phyloP scores from a whole-genome alignment of 1,139 yeast genomes.

The Geotrichum aggregatum region DNA sequence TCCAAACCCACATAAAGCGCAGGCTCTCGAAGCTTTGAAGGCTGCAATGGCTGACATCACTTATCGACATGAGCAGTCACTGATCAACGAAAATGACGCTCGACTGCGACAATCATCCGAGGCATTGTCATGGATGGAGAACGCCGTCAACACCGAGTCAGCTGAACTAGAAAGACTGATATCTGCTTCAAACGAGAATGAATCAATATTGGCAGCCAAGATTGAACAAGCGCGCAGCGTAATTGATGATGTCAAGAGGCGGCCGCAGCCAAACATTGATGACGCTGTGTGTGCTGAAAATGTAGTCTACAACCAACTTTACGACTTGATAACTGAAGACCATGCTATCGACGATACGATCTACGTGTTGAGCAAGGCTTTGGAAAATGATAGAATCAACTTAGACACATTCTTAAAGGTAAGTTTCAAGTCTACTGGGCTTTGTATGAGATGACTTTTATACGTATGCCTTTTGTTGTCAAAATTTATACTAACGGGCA shows the following conservation, averaged over 20 bases:
- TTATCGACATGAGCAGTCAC: slow-evolving; percentile 36
- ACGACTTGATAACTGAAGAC: slow-evolving; percentile 61
- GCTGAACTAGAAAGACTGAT: slow-evolving; percentile 71
- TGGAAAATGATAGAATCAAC: slow-evolving; percentile 45
- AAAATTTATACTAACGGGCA: slow-evolving; percentile 20
- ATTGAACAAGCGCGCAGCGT: slow-evolving; percentile 35
- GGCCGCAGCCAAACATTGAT: slow-evolving; percentile 42
- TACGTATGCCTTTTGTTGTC: neutral
- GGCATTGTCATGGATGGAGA: slow-evolving; percentile 33
- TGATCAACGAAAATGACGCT: slow-evolving; percentile 54
- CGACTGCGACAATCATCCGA: slow-evolving; percentile 46
- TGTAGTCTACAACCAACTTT: slow-evolving; percentile 52
- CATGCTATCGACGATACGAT: slow-evolving; percentile 66
- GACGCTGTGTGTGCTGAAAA: slow-evolving; percentile 47
- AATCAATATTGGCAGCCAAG: slow-evolving; percentile 33
- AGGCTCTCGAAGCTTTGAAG: slow-evolving; percentile 29
- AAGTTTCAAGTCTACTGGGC: slow-evolving; percentile 8
- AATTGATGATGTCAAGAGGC: slow-evolving; percentile 33
- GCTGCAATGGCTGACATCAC: slow-evolving; percentile 12
- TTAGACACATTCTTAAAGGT: slow-evolving; percentile 46
- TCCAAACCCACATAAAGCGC: slow-evolving; percentile 30
- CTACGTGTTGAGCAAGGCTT: slow-evolving; percentile 56
- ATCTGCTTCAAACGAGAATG: slow-evolving; percentile 35
- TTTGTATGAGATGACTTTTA: neutral
- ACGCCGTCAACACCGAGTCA: slow-evolving; percentile 54